Percentiles rank a stretch among this genome's conserved stretches.
Evolutionary conservation across 1,284 basidiomycete species (phyloP).

Genomic region (Tetrapyrgos nigripes): DNA sequence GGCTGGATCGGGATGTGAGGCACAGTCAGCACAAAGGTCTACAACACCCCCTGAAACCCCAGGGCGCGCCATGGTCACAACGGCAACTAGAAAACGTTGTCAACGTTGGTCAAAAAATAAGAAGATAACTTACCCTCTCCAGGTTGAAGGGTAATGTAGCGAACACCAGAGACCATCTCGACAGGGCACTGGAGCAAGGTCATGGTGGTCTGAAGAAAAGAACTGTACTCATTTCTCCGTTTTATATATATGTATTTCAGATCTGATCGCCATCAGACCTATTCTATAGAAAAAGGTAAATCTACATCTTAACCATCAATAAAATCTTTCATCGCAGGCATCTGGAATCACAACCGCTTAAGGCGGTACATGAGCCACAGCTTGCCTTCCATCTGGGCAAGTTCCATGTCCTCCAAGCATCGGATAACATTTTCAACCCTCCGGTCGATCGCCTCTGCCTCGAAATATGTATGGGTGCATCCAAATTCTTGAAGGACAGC

Average conservation of each 20-base stretch:
- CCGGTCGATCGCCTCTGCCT: neutral
- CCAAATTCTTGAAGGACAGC: neutral
- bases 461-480: neutral
- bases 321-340: neutral
- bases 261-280: no score
- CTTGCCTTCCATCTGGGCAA: neutral
- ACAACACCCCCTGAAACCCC: neutral
- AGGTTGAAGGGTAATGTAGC: neutral
- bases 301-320: neutral
- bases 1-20: no score
- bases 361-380: neutral
- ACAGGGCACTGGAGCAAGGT: neutral
- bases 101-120: neutral
- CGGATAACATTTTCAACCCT: neutral
- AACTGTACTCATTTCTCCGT: no score
- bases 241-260: no score
- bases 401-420: neutral
- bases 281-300: no score
- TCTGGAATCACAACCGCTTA: neutral
- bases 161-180: neutral
- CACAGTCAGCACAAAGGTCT: no score
- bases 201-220: no score
- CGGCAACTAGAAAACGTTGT: neutral
- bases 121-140: neutral
- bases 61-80: neutral